Base-by-base conservation (phyloP, 164 flowering plant genomes). In the Brasenia schreberi region DNA sequence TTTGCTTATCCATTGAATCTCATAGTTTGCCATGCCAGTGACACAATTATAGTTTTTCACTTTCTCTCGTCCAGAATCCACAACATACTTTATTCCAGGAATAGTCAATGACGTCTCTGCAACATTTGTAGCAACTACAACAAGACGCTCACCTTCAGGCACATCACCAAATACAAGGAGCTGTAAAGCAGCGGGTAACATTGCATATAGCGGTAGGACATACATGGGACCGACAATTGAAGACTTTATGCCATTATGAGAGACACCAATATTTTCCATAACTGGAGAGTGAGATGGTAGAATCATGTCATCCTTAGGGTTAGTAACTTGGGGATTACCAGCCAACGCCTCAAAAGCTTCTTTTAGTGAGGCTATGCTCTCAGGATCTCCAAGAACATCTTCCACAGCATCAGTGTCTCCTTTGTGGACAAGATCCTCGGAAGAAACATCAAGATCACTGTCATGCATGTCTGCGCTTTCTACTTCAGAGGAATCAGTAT, bases 91-190 rank as follows among this genome's bases (percentile, higher is more conserved):
- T 69, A 95, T 81, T 12, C 96, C 99, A 18, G 99, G 97, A 43
- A 94, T 94, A 1, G 99, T 94, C 72, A 94, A 76, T n/a, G 99
- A 95, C 42, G 99, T 95, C 79, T 95, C 99, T 18, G 97, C 99
- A 63, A 95, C 99, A 79, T 95, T 95, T 19, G 99, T 95, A 18
- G 97, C 97, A 74, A 95, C 90, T 61, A 95, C 92, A 68, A 95
- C 88, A 70, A 95, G 92, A 18, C 99, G 81, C 74, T 89, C 89
- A 43, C 90, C 93, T 76, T 89, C 90, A 72, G 75, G 77, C 49
- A 85, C 80, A 59, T 83, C 77, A 18, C 80, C 87, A 78, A 92
- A 95, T n/a, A 95, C 97, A 74, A 83, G 81, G 67, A 89, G 90
- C 73, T 92, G 97, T 39, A 82, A 85, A 53, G 87, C 81, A 66